phyloP scores from a whole-genome alignment of 1,284 basidiomycete genomes.

The Microbotryomycetes sp. region DNA sequence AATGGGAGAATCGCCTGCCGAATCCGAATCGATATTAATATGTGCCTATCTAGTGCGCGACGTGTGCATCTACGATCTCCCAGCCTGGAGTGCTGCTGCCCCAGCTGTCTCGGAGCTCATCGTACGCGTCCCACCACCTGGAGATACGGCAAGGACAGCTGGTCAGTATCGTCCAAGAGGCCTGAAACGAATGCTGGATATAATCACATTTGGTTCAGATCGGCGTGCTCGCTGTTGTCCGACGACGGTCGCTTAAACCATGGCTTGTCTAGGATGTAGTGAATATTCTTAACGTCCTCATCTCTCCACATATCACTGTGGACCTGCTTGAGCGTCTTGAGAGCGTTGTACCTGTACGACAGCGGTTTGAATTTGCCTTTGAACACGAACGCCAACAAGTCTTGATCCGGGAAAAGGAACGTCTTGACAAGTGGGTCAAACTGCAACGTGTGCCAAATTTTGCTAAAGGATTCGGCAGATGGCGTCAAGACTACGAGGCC shows the following conservation, averaged over 20 bases:
- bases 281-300: slow-evolving; percentile 53
- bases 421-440: slow-evolving; percentile 60
- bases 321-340: slow-evolving; percentile 64
- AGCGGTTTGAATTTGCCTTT: slow-evolving; percentile 50
- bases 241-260: slow-evolving; percentile 52
- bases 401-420: slow-evolving; percentile 86
- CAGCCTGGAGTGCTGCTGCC: slow-evolving; percentile 48
- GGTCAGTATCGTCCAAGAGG: not conserved
- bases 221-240: slow-evolving; percentile 46
- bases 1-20: too few relatives aligned
- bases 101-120: slow-evolving; percentile 49
- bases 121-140: slow-evolving; percentile 72
- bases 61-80: slow-evolving; percentile 50
- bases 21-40: too few relatives aligned
- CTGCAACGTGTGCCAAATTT: slow-evolving; percentile 55
- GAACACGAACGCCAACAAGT: slow-evolving; percentile 76
- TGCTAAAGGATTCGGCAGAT: slow-evolving; percentile 47
- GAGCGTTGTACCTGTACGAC: slow-evolving; percentile 61
- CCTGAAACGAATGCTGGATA: not conserved
- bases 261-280: slow-evolving; percentile 40
- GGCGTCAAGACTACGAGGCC: slow-evolving; percentile 84
- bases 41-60: too few relatives aligned
- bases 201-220: slow-evolving; percentile 44
- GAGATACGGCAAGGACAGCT: too few relatives aligned
- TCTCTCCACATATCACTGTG: slow-evolving; percentile 69